These are phyloP conservation scores for Quercus lobata DNA, from an alignment of 331 rosid genomes.

Conservation along the genomic window DNA sequence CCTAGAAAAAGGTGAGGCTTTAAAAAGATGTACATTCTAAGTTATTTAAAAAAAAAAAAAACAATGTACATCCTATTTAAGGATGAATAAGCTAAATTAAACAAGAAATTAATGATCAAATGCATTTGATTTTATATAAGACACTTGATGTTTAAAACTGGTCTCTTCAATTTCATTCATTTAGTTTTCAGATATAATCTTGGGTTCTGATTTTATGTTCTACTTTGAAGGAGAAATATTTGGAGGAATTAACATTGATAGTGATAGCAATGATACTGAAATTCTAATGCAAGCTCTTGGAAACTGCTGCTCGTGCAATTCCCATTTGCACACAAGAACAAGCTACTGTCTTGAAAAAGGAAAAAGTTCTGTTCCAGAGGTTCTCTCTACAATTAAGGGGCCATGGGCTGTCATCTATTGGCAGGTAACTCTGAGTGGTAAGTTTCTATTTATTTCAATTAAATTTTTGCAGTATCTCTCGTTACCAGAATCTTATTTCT, in stretches of 20 bases:
- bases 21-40: too few species aligned
- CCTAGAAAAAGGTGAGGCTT: too few species aligned
- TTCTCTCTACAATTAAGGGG: conserved; percentile 72
- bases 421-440: conserved; percentile 89
- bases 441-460: conserved; percentile 38
- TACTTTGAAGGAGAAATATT: conserved; percentile 71
- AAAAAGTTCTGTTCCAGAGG: conserved; percentile 38
- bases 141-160: neutral
- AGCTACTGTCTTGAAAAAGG: conserved; percentile 24
- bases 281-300: conserved; percentile 60
- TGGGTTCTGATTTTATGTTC: neutral
- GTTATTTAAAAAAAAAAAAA: too few species aligned
- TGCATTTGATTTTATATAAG: neutral
- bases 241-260: conserved; percentile 58
- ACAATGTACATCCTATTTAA: too few species aligned
- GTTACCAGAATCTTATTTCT: conserved; percentile 4
- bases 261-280: conserved; percentile 69
- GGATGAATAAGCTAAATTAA: too few species aligned
- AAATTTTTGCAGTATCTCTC: neutral
- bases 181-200: neutral
- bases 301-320: conserved; percentile 44
- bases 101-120: neutral
- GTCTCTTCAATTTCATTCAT: neutral
- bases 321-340: conserved; percentile 15
- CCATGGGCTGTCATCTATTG: conserved; percentile 95